Evolutionary conservation across 306 rosid species (phyloP).

Genomic region (Vicia sativa): DNA sequence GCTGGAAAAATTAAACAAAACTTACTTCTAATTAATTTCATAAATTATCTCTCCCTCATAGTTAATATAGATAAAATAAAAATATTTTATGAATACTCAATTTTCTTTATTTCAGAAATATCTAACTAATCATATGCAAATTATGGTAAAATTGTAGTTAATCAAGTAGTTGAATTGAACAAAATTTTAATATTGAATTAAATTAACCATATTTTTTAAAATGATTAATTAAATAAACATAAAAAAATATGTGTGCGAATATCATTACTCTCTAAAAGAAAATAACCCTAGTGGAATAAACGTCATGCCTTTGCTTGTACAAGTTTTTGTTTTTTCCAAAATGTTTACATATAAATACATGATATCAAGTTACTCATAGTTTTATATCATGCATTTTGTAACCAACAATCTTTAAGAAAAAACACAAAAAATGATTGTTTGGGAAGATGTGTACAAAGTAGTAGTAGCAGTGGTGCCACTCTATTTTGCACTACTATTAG

Average conservation of each 20-base stretch:
- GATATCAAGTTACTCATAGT: not conserved
- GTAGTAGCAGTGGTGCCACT: conserved; percentile 77
- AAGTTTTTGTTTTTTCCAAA: conserved; percentile 25
- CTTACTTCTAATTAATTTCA: not conserved
- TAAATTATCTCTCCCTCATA: not conserved
- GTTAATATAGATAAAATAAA: no score
- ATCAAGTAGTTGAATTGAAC: no score
- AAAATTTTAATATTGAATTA: no score
- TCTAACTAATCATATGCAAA: no score
- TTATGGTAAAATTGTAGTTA: no score
- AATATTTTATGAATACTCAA: no score
- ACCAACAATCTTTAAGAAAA: conserved; percentile 6
- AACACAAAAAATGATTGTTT: conserved; percentile 65
- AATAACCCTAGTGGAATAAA: not conserved
- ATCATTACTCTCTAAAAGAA: not conserved
- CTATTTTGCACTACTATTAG: conserved; percentile 73
- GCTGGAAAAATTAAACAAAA: not conserved
- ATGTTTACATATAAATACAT: conserved; percentile 37
- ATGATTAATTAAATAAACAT: no score
- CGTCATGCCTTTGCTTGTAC: conserved; percentile 1
- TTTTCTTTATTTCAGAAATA: no score
- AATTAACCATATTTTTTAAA: no score
- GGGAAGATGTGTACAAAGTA: conserved; percentile 85
- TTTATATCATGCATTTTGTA: conserved; percentile 27
- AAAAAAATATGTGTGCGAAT: no score